Percentiles rank a stretch among this genome's conserved stretches.
Evolutionary conservation across 129 eudicot species (phyloP).

Genomic region (Sambucus nigra): DNA sequence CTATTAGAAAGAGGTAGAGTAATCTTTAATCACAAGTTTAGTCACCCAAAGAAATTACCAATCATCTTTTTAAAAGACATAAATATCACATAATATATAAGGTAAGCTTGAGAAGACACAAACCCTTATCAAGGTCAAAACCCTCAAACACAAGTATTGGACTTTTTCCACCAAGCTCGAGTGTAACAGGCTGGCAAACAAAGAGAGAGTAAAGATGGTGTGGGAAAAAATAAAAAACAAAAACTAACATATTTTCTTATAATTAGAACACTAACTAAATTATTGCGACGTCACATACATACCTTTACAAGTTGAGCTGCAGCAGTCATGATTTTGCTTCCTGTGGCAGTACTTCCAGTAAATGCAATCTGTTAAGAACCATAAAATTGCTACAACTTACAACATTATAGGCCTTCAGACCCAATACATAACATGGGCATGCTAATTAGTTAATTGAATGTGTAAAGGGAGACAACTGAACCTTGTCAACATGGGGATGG

Average conservation of each 20-base stretch:
- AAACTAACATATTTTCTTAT: not conserved
- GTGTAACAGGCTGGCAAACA: slow-evolving; percentile 81
- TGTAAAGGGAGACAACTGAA: slow-evolving; percentile 8
- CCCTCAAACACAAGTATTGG: slow-evolving; percentile 94
- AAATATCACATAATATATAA: not conserved
- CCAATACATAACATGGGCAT: too few species aligned
- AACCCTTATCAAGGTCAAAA: slow-evolving; percentile 86
- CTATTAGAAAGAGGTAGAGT: too few species aligned
- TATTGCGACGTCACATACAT: too few species aligned
- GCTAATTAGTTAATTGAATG: not conserved
- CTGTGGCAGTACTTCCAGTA: slow-evolving; percentile 92
- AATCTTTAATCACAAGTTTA: not conserved
- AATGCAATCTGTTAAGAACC: slow-evolving; percentile 63
- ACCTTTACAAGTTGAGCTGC: slow-evolving; percentile 94
- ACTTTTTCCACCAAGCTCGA: slow-evolving; percentile 98
- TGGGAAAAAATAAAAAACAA: not conserved
- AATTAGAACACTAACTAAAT: too few species aligned
- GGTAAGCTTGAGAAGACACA: slow-evolving; percentile 16
- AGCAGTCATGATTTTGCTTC: slow-evolving; percentile 91
- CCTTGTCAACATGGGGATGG: slow-evolving; percentile 98
- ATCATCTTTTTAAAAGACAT: not conserved
- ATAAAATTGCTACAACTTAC: not conserved
- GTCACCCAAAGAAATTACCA: not conserved
- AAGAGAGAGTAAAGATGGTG: not conserved
- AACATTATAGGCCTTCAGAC: not conserved